Base-by-base conservation (phyloP, 768 basidiomycete genomes). In the Naganishia onofrii region DNA sequence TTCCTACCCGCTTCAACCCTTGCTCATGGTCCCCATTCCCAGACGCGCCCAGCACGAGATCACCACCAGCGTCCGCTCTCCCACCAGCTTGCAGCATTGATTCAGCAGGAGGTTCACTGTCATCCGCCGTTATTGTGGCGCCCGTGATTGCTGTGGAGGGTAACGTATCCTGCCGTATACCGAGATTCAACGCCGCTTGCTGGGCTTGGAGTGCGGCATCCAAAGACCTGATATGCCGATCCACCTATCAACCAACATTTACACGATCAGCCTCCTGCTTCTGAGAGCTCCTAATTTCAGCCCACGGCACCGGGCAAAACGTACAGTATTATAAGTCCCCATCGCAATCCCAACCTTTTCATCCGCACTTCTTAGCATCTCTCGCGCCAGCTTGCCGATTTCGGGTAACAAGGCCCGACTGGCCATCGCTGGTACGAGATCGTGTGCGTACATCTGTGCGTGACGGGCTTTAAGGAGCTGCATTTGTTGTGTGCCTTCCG, bases 341-440 rank as follows among this genome's bases (percentile, higher is more conserved):
- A 76, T 70, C 19, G 80, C 79, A 17, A 81, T 70, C 3, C 79
- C 79, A 9, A 80, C 75, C 57, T 81, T 81, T 66, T 81, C 80
- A 26, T 81, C 79, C 3, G 76, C 75, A n/a, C 77, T 76, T 48
- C 78, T 23, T 10, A 80, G 70, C 9, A 81, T 71, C n/a, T 79
- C 77, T 38, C 74, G 57, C 19, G 75, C 71, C 26, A 81, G 55
- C 60, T 71, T 70, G 3, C 75, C 77, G 32, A 81, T 81, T 58
- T 78, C 75, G 23, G 77, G 74, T 12, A 81, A 66, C 13, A 76
- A 65, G 29, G 26, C 48, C 15, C 63, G 15, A 21, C 58, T 64
- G 12, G 60, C 60, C 60, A 63, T 63, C 17, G 60, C 60, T 21
- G 60, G 60, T 7, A 63, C 60, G 15, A 63, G 60, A 12, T 44